These are phyloP conservation scores for Kitagawia praeruptora DNA, from an alignment of 129 eudicot genomes.

Conservation along the genomic window DNA sequence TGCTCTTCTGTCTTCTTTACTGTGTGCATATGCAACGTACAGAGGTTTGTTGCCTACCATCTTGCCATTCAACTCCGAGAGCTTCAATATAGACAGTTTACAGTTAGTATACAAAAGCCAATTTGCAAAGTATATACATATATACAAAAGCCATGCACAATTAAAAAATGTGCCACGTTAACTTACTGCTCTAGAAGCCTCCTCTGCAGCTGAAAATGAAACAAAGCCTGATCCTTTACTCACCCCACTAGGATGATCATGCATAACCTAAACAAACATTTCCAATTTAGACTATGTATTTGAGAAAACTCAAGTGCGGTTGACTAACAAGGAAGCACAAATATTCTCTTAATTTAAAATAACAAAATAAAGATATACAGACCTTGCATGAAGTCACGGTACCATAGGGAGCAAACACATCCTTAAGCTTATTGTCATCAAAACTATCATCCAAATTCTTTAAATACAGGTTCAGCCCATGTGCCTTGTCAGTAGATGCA, in stretches of 20 bases:
- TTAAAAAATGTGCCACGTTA: background rate
- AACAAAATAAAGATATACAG: conserved; percentile 4
- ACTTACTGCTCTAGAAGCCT: conserved; percentile 93
- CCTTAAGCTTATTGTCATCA: conserved; percentile 72
- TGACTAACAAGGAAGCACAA: background rate
- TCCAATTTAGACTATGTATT: background rate
- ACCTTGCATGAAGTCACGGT: conserved; percentile 92
- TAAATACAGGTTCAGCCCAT: conserved; percentile 68
- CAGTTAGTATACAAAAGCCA: background rate
- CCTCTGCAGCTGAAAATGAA: conserved; percentile 80
- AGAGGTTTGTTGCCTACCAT: conserved; percentile 84
- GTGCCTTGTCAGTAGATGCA: conserved; percentile 68
- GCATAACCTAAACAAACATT: conserved; percentile 55
- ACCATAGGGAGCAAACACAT: conserved; percentile 61
- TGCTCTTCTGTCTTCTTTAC: conserved; percentile 96
- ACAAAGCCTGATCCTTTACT: conserved; percentile 94
- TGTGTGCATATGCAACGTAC: conserved; percentile 78
- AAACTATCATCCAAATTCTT: conserved; percentile 78
- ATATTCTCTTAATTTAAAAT: background rate
- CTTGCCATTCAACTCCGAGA: conserved; percentile 83
- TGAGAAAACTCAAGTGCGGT: background rate
- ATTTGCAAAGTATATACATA: background rate
- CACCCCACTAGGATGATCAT: conserved; percentile 69
- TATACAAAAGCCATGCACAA: background rate
- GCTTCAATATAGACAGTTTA: conserved; percentile 28